Base-by-base conservation (phyloP, 2,329 filamentous ascomycete genomes). In the Aureobasidium subglaciale region DNA sequence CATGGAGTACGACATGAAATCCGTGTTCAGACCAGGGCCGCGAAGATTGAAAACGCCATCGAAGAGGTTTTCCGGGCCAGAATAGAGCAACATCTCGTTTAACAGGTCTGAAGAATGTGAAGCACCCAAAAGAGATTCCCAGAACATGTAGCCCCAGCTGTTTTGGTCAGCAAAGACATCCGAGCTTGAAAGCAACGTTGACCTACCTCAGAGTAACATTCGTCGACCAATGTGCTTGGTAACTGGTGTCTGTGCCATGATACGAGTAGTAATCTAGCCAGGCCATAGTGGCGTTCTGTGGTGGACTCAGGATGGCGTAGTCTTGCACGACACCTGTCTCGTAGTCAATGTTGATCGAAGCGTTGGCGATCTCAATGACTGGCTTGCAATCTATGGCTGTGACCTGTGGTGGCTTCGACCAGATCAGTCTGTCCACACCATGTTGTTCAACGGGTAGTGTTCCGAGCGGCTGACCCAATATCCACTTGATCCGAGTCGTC, bases 1-100 rank as follows among this genome's bases (percentile, higher is more conserved):
- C 46, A 50, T 50, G 16, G 32, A 50, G 9, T 50, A 50, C 5
- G 46, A 50, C 46, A 50, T 50, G 32, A 50, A 15, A 30, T 50
- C 46, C 15, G 35, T 20, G n/a, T 50, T 50, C 3, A 50, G 15
- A 25, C 34, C 46, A 20, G 13, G 9, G 3, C 22, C 32, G 7
- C 15, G 30, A 15, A 37, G 25, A 13, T 40, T 40, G 46, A 27
- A 38, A 40, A 25, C 15, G 46, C n/a, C 16, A 37, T 16, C 32
- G 3, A 18, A 9, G 13, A 22, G n/a, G 7, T 22, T 18, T 22
- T 41, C 37, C 8, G 37, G 37, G 2, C 9, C 37, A 2, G 7
- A 9, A 10, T 24, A 41, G 37, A 22, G 15, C n/a, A 41, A 11
- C 15, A 7, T 24, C 16, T 49, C 37, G 18, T 24, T 25, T 18